Evolutionary conservation across 441 rosid species (phyloP), one percentile per base, ranked within the genome.

Genomic region (Omphalea diandra): DNA sequence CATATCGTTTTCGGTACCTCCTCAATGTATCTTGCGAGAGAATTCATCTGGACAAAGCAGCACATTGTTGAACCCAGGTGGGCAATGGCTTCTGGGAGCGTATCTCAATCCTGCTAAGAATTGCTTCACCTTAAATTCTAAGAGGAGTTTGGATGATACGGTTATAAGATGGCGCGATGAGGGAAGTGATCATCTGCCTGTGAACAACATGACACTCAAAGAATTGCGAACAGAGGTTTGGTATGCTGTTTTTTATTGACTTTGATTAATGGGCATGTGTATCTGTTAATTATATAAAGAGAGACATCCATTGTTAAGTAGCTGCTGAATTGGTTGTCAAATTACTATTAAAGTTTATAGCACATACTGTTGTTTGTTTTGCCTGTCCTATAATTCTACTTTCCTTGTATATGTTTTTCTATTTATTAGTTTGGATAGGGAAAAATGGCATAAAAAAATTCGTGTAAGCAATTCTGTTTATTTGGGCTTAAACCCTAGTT

Each of bases 41-140:
- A 71, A 78, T 69, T 63, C 83, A 36, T 54, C 67, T 69, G 82
- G 72, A 31, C 80, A 79, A 58, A 75, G 72, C 24, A 75, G 72
- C 24, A 3, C 11, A 40, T 18, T 46, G 55, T 14, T 66, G 40
- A 77, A 80, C 59, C 97, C 97, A 6, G 94, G 97, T 31, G 98
- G 93, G 40, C 76, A 82, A 75, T 94, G 97, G 98, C 91, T 94
- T 80, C 97, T 92, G 54, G 97, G 97, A 68, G 97, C 94, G 26
- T 79, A 62, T 71, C 60, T 90, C 70, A 94, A 94, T 61, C 88
- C 97, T 75, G 97, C 94, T n/a, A 81, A 83, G 70, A 84, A 77
- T 79, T 94, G 97, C 82, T 76, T 91, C 79, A 75, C 65, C 40
- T 67, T 72, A 70, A 83, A 82, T 68, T 49, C 67, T 20, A 85